Base-by-base conservation (phyloP, 2,329 filamentous ascomycete genomes). In the Thelonectria olida region DNA sequence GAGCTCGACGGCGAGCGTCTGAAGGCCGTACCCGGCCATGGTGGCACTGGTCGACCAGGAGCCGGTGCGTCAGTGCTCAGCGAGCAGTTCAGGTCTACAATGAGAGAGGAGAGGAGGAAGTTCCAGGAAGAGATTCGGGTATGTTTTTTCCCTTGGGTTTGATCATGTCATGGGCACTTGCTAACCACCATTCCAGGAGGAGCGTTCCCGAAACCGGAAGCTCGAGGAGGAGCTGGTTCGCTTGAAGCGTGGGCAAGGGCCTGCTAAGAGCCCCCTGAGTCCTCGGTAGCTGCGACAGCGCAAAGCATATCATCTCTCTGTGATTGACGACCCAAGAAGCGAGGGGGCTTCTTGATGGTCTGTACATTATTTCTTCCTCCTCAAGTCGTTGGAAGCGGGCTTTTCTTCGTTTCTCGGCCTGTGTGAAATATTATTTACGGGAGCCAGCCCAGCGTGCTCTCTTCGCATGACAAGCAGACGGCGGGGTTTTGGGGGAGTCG, bases 91-190 rank as follows among this genome's bases (percentile, higher is more conserved):
- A 74, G 84, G 48, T 76, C 80, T 7, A 84, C 82, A 20, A 85
- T 86, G 84, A 81, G 84, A 67, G 83, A 84, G 71, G 84, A 86
- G 76, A 79, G 84, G 65, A 85, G 80, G 78, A 84, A 81, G 74
- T 85, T 84, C 76, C 83, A 85, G 64, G 83, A 85, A 64, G 84
- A 85, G 60, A 70, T 86, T 39, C 79, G 76, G 76, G 83, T 84
- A 72, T 69, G 82, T 70, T 27, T 39, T n/a, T 9, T 22, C 50
- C 68, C 8, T 15, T 12, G 22, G 28, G 28, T 39, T 15, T 20
- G n/a, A 10, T 27, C 8, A 47, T n/a, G n/a, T n/a, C 15, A 13
- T n/a, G 13, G 17, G 19, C 20, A 48, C 7, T 50, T 53, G 13
- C 76, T 80, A 70, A 81, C 67, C 36, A 55, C 5, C 4, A 2